These are phyloP conservation scores for Salix caprea DNA, from an alignment of 345 rosid species.

Conservation along the genomic window DNA sequence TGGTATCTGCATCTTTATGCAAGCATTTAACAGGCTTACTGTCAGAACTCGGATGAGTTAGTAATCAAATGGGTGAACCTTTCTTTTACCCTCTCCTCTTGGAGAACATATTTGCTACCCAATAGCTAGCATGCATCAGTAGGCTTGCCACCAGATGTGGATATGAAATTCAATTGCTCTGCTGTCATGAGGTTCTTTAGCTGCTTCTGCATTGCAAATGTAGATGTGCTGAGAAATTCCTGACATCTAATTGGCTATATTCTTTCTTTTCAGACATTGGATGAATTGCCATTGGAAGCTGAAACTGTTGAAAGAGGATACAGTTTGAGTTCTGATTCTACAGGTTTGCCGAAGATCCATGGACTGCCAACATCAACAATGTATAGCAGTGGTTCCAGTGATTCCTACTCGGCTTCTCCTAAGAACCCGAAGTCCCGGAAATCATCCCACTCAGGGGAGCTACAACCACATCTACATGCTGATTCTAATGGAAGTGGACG, in stretches of 20 bases:
- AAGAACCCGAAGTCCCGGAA: slow-evolving; percentile 51
- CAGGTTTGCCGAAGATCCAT: slow-evolving; percentile 73
- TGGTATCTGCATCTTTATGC: not conserved
- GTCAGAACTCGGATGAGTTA: too few relatives aligned
- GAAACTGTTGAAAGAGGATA: slow-evolving; percentile 84
- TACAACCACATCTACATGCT: slow-evolving; percentile 48
- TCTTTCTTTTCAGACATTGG: slow-evolving; percentile 57
- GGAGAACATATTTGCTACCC: not conserved
- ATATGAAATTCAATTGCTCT: not conserved
- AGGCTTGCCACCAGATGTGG: not conserved
- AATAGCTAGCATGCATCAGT: not conserved
- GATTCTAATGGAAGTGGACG: slow-evolving; percentile 63
- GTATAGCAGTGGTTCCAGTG: slow-evolving; percentile 47
- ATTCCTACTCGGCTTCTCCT: slow-evolving; percentile 55
- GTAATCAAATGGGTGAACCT: too few relatives aligned
- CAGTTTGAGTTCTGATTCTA: slow-evolving; percentile 54
- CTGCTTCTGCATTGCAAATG: not conserved
- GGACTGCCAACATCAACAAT: slow-evolving; percentile 66
- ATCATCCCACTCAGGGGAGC: slow-evolving; percentile 70
- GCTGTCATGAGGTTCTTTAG: not conserved
- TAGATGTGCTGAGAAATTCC: not conserved
- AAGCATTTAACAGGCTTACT: not conserved
- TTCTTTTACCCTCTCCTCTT: not conserved
- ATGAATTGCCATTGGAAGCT: slow-evolving; percentile 89
- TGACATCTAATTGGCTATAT: not conserved